Evolutionary conservation across 352 stramenopile species (phyloP).

Genomic region (Globisporangium solare): DNA sequence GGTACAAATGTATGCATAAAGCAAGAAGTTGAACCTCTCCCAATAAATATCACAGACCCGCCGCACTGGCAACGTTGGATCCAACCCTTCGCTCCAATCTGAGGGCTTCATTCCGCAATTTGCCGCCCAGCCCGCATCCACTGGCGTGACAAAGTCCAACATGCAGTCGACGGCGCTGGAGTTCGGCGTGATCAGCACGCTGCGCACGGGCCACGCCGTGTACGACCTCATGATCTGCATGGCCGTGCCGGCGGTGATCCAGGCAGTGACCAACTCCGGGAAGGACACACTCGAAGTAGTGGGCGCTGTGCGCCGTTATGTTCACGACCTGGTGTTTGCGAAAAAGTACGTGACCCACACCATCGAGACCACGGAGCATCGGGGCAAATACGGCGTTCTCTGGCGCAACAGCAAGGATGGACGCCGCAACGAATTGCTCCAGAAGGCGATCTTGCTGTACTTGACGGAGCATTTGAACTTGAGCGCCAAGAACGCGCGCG

Average conservation of each 20-base stretch:
- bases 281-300: slow-evolving; percentile 13
- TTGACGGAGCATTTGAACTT: slow-evolving; percentile 32
- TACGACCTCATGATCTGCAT: slow-evolving; percentile 58
- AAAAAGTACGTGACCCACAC: slow-evolving; percentile 22
- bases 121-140: not conserved
- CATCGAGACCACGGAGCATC: slow-evolving; percentile 20
- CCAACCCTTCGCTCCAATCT: too few species aligned
- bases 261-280: slow-evolving; percentile 23
- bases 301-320: slow-evolving; percentile 1
- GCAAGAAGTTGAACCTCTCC: too few species aligned
- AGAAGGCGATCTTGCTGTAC: slow-evolving; percentile 44
- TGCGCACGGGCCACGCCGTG: slow-evolving; percentile 43
- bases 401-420: slow-evolving; percentile 19
- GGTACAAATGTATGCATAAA: too few species aligned
- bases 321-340: slow-evolving; percentile 19
- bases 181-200: slow-evolving; percentile 50
- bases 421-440: slow-evolving; percentile 26
- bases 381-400: not conserved
- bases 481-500: slow-evolving; percentile 31
- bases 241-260: slow-evolving; percentile 45
- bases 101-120: not conserved
- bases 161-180: slow-evolving; percentile 31
- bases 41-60: too few species aligned
- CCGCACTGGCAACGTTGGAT: too few species aligned
- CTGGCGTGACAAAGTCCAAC: not conserved